Percentiles rank a stretch among this genome's conserved stretches.
phyloP scores from a whole-genome alignment of 176 grass and related monocot genomes.

The Oryza punctata region DNA sequence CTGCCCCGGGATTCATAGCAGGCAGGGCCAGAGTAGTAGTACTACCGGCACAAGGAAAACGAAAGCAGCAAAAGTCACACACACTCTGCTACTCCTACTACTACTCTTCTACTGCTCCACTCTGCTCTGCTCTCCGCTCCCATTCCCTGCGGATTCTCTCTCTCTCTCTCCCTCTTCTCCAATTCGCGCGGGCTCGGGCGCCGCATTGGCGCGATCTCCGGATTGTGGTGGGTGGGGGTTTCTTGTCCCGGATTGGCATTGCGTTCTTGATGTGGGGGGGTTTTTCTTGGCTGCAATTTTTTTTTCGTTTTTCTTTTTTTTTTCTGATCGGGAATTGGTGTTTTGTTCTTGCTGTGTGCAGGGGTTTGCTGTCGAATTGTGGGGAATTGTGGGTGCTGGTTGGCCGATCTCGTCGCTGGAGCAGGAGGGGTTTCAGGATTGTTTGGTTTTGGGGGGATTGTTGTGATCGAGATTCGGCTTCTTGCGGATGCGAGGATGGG shows the following conservation, averaged over 20 bases:
- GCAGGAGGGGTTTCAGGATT: not conserved
- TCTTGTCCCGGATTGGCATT: not conserved
- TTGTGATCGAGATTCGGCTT: slow-evolving; percentile 17
- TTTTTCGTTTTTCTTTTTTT: not conserved
- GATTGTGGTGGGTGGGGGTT: not conserved
- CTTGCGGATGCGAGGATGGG: too few relatives aligned
- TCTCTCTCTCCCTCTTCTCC: not conserved
- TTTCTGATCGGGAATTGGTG: slow-evolving; percentile 29
- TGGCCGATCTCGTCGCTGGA: not conserved
- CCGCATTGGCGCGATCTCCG: slow-evolving; percentile 14
- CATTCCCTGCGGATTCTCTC: slow-evolving; percentile 7
- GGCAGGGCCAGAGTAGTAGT: not conserved
- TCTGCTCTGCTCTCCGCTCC: not conserved
- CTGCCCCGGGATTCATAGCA: slow-evolving; percentile 44
- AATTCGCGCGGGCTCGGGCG: slow-evolving; percentile 20
- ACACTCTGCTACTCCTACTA: not conserved
- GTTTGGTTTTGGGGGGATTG: not conserved
- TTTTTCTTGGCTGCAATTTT: not conserved
- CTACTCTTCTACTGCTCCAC: not conserved
- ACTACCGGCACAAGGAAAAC: slow-evolving; percentile 32
- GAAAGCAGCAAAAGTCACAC: slow-evolving; percentile 28
- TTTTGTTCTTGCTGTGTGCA: not conserved
- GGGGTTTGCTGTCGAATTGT: not conserved
- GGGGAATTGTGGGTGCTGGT: not conserved
- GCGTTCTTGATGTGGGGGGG: not conserved